These are phyloP conservation scores for Paspalum vaginatum DNA, from an alignment of 176 grass and related monocot species.

Conservation along the genomic window DNA sequence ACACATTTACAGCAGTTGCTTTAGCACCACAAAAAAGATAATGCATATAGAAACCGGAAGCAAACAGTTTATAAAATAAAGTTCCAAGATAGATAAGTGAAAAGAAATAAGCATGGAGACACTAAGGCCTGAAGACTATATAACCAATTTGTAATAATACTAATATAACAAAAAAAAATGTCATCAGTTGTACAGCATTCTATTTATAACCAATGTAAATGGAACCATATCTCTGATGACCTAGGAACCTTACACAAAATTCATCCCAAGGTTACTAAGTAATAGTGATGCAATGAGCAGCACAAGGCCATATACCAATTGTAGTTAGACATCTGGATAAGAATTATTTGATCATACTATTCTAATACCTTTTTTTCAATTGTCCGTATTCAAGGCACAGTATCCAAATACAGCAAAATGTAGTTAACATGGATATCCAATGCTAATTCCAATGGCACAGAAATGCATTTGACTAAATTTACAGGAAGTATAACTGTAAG, in stretches of 20 bases:
- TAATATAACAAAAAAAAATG: no score
- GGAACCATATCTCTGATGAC: background rate
- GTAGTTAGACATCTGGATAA: background rate
- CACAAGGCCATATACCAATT: background rate
- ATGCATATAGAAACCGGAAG: conserved; percentile 6
- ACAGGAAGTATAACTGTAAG: background rate
- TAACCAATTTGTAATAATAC: background rate
- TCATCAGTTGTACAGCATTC: background rate
- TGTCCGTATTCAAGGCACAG: background rate
- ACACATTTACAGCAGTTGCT: conserved; percentile 22
- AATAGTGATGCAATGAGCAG: background rate
- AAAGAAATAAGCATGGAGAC: conserved; percentile 1
- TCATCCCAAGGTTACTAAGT: background rate
- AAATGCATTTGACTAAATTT: background rate
- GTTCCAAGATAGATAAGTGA: background rate
- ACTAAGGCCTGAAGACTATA: conserved; percentile 15
- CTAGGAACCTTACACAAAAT: background rate
- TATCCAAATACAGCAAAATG: background rate
- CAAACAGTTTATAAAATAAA: background rate
- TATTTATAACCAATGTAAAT: conserved; percentile 5
- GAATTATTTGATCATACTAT: background rate
- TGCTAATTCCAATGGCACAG: background rate
- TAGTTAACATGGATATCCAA: background rate
- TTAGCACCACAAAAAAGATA: conserved; percentile 32
- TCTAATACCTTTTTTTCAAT: background rate